Conservation (phyloP, 1,284 basidiomycete species). For the Fomitopsis palustris region DNA sequence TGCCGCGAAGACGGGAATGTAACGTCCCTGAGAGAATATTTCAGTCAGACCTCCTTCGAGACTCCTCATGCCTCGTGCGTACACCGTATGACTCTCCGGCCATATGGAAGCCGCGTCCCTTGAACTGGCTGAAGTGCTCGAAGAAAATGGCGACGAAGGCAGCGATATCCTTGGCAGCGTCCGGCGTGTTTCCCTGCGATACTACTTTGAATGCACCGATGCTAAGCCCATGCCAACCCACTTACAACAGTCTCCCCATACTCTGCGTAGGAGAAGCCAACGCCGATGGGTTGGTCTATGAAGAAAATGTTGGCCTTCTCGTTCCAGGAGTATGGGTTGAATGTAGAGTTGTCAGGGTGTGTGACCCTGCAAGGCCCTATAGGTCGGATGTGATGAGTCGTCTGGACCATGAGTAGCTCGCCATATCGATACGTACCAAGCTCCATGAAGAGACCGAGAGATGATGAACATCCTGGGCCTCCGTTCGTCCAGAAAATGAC, state of each 20-base stretch:
- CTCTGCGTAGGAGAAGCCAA: constrained; percentile 73
- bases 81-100: constrained; percentile 72
- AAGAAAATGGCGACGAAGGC: constrained; percentile 76
- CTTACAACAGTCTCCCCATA: constrained; percentile 61
- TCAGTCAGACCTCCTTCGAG: neutral
- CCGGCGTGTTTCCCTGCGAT: constrained; percentile 34
- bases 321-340: constrained; percentile 66
- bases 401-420: constrained; percentile 22
- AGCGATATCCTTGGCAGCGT: constrained; percentile 67
- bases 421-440: constrained; percentile 35
- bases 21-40: constrained; percentile 57
- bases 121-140: constrained; percentile 65
- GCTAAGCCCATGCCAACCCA: neutral
- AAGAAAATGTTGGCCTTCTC: constrained; percentile 69
- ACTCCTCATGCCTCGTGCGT: constrained; percentile 12
- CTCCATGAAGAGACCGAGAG: constrained; percentile 34
- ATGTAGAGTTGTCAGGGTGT: constrained; percentile 40
- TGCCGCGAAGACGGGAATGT: constrained; percentile 81
- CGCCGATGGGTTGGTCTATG: constrained; percentile 62
- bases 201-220: constrained; percentile 53
- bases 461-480: constrained; percentile 52
- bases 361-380: constrained; percentile 49
- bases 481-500: constrained; percentile 69
- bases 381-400: neutral
- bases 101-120: constrained; percentile 68